Percentiles rank a stretch among this genome's conserved stretches.
phyloP scores from a whole-genome alignment of 1,284 basidiomycete species.

The Trichosporon faecale region DNA sequence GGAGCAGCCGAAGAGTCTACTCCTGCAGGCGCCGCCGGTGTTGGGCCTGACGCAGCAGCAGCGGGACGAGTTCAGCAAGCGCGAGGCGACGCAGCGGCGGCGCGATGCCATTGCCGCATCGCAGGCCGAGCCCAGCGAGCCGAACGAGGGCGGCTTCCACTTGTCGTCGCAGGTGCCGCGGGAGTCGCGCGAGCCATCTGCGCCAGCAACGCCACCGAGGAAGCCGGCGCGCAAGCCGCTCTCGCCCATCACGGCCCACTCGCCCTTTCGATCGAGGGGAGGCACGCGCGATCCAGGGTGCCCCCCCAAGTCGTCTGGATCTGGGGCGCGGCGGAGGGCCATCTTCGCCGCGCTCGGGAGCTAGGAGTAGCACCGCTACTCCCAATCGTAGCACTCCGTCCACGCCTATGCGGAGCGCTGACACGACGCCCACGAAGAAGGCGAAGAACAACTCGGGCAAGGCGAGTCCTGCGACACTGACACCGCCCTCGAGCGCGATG shows the following conservation, averaged over 20 bases:
- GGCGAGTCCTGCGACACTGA: neutral
- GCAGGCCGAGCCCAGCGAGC: constrained; percentile 11
- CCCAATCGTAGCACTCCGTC: constrained; percentile 9
- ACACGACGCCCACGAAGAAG: neutral
- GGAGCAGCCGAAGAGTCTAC: neutral
- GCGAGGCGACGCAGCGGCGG: constrained; percentile 11
- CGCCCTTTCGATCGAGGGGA: constrained; percentile 41
- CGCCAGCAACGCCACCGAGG: neutral
- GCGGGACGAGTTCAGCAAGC: constrained; percentile 11
- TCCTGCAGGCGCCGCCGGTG: constrained; percentile 21
- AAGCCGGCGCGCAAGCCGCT: neutral
- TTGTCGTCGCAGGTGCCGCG: constrained; percentile 7
- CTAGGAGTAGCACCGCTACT: neutral
- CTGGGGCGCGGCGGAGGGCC: constrained; percentile 17
- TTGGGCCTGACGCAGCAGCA: constrained; percentile 20
- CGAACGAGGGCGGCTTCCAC: constrained; percentile 16
- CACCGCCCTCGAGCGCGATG: constrained; percentile 15
- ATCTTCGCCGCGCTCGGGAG: constrained; percentile 18
- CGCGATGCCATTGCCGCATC: constrained; percentile 11
- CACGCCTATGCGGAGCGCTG: constrained; percentile 13
- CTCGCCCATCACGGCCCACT: neutral
- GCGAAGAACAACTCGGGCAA: neutral
- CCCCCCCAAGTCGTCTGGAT: constrained; percentile 25
- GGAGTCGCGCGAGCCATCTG: neutral
- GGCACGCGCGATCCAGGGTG: constrained; percentile 37